Evolutionary conservation across 1,284 basidiomycete genomes (phyloP), one percentile per base, ranked within the genome.

Genomic region (Puccinia coronata): DNA sequence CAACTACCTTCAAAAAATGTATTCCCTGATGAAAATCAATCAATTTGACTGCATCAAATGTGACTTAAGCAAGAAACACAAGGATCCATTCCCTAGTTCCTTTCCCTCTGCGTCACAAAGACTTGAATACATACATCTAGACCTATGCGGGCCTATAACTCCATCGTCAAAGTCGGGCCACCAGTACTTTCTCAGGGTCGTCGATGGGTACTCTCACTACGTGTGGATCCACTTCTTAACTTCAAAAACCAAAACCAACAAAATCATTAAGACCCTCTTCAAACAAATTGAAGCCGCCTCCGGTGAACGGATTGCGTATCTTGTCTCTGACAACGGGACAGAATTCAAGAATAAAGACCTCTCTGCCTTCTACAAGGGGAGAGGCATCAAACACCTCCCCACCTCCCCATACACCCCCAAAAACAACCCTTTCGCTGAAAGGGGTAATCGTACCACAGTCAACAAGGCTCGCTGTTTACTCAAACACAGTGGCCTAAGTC

Each of bases 301-400:
- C 4, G 25, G 25, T 9, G 59, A 63, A 36, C 25, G 20, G 6
- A 36, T 63, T 20, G 8, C 59, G 25, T 63, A 9, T 20, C 34
- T 63, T 6, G 59, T 63, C 11, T 63, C 59, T 28, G 28, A 63
- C 34, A 63, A 63, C 14, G 59, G 59, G 5, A 18, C 59, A 5
- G 61, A 65, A 31, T 65, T 65, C 36, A 65, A 65, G 25, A 65
- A 65, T 23, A 11, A 4, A 34, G 16, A n/a, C 9, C 61, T 65
- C 61, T 5, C 18, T 23, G 9, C 18, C 5, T 65, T 25, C n/a
- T 65, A 34, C 61, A 23, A n/a, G 16, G 8, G 20, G 6, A 65
- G 34, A 65, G 61, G 61, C 20, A 65, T 82, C 39, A 83, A 81
- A 31, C 82, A 86, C 67, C 82, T 86, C 23, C 86, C 86, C 14